These are phyloP conservation scores for Dujonia santamariae DNA, from an alignment of 1,139 yeast genomes.

Conservation along the genomic window DNA sequence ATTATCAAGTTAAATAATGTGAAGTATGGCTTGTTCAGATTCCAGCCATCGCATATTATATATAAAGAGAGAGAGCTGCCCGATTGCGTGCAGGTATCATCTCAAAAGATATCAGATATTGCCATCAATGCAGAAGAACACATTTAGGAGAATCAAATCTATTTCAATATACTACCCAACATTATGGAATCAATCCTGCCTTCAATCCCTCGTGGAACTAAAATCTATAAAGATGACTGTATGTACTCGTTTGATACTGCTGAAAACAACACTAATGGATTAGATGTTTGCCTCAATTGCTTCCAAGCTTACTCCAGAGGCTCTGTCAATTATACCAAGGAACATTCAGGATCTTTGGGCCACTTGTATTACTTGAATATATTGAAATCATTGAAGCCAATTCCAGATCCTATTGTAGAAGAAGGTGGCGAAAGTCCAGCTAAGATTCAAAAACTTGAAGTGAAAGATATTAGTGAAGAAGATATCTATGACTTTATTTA, in stretches of 20 bases:
- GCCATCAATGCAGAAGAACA: too few relatives aligned
- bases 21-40: too few relatives aligned
- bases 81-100: too few relatives aligned
- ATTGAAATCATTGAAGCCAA: constrained; percentile 43
- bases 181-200: constrained; percentile 15
- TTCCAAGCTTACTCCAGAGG: constrained; percentile 61
- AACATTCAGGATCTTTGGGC: constrained; percentile 49
- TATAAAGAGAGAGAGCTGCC: too few relatives aligned
- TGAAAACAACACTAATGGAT: constrained; percentile 54
- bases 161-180: neutral
- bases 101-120: too few relatives aligned
- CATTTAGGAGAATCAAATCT: too few relatives aligned
- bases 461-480: constrained; percentile 65
- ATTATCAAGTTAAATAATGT: too few relatives aligned
- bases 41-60: too few relatives aligned
- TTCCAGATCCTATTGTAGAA: constrained; percentile 10
- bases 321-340: constrained; percentile 47
- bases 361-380: constrained; percentile 60
- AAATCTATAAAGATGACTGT: constrained; percentile 79
- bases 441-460: constrained; percentile 72
- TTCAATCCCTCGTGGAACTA: constrained; percentile 18
- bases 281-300: constrained; percentile 71
- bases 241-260: constrained; percentile 77
- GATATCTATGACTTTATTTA: constrained; percentile 58
- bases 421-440: constrained; percentile 34